Evolutionary conservation across 2,329 filamentous ascomycete genomes (phyloP).

Genomic region (Byssoonygena ceratinophila): DNA sequence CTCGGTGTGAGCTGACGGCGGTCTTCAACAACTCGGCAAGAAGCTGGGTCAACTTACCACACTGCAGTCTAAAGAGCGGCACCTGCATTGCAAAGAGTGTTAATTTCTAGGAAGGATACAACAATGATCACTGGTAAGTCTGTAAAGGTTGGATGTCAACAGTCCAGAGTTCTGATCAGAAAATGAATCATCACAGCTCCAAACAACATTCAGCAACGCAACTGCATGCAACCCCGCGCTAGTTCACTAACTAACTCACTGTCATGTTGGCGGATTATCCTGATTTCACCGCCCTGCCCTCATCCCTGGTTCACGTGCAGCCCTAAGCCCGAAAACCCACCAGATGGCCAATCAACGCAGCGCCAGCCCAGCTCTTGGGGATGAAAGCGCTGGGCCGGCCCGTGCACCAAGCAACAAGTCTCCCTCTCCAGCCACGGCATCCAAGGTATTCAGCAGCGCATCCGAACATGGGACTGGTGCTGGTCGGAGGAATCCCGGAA

Average conservation of each 20-base stretch:
- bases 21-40: neutral
- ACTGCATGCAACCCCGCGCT: conserved; percentile 3
- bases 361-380: neutral
- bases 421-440: neutral
- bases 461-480: neutral
- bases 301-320: neutral
- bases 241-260: neutral
- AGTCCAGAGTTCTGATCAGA: no score
- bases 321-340: neutral
- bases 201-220: no score
- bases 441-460: neutral
- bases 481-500: neutral
- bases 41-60: conserved; percentile 38
- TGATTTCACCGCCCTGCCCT: neutral
- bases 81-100: conserved; percentile 50
- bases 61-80: conserved; percentile 66
- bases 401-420: neutral
- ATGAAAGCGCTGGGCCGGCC: neutral
- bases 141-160: no score
- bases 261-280: neutral
- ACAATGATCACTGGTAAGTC: neutral
- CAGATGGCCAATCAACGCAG: conserved; percentile 5
- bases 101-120: neutral
- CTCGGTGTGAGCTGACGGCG: neutral
- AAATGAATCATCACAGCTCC: no score